Base-by-base conservation (phyloP, 2,329 filamentous ascomycete species). In the Xylaria hypoxylon region DNA sequence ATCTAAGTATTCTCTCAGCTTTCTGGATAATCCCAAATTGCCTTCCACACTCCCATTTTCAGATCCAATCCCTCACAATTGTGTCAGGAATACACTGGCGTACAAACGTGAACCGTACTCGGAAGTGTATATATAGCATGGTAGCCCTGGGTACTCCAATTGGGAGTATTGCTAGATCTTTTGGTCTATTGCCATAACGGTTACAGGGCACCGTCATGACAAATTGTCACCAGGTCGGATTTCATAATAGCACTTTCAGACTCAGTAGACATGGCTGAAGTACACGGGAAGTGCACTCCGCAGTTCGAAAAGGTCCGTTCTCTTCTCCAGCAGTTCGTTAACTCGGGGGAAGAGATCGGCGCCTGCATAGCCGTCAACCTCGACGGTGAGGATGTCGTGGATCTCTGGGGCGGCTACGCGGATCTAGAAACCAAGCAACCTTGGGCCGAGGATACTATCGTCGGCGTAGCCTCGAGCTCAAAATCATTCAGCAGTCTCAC, bases 381-480 rank as follows among this genome's bases (percentile, higher is more conserved):
- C 22, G 70, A 78, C 52, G 81, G 80, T 24, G 66, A 76, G 19
- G 74, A 76, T 17, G 80, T 81, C 10, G 64, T 83, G 40, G 78
- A 83, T 61, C 71, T 83, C 33, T 83, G 79, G 79, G 81, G 79
- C 57, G 81, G 80, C 1, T 73, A 77, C 65, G 65, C 71, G 3
- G 77, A 81, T 56, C 47, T 64, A 3, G 72, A 61, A 1, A 72
- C 70, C 1, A 78, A 73, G 1, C 61, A 68, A 4, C 74, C 76
- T 6, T 82, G 81, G 81, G 22, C 5, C 33, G 63, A 76, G 61
- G 73, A 82, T 66, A 82, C 80, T 8, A 75, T 82, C 48, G 70
- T 73, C 4, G 73, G 72, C 38, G 72, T 82, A 4, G 80, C 76
- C 72, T 82, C 80, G 5, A 74, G 70, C 44, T 78, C 79, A 22